Conservation (phyloP, 495 filamentous ascomycete species). For the Trypethelium eluteriae region DNA sequence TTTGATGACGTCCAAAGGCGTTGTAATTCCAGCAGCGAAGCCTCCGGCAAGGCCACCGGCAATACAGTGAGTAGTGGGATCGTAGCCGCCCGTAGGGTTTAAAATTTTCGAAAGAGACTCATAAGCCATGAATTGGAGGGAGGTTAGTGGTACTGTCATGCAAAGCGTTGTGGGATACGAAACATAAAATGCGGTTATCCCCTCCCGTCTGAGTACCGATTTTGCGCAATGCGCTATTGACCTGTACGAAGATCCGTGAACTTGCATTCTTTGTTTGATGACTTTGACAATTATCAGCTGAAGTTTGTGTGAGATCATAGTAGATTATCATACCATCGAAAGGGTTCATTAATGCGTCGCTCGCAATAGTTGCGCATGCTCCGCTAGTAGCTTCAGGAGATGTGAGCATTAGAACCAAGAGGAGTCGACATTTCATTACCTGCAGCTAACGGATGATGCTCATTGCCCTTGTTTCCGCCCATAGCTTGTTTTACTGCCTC, state of each 20-base stretch:
- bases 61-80: conserved; percentile 83
- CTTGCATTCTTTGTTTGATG: conserved; percentile 99
- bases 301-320: conserved; percentile 13
- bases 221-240: conserved; percentile 76
- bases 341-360: conserved; percentile 98
- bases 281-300: conserved; percentile 48
- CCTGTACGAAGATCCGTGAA: conserved; percentile 86
- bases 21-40: conserved; percentile 86
- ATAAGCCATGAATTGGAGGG: conserved; percentile 92
- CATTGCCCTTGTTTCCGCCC: conserved; percentile 73
- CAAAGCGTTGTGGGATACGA: conserved; percentile 96
- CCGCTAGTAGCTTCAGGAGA: conserved; percentile 66
- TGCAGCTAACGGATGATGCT: conserved; percentile 88
- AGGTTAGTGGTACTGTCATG: conserved; percentile 98
- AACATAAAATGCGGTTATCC: conserved; percentile 88
- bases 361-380: conserved; percentile 89
- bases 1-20: conserved; percentile 95
- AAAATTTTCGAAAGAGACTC: conserved; percentile 90
- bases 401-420: conserved; percentile 19
- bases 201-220: conserved; percentile 79
- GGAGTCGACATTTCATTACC: conserved; percentile 46
- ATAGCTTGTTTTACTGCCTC: conserved; percentile 93
- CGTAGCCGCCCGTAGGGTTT: conserved; percentile 77
- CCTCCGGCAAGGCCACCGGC: conserved; percentile 90
- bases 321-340: conserved; percentile 70